These are phyloP conservation scores for Trifolium pratense DNA, from an alignment of 306 rosid species.

Conservation along the genomic window DNA sequence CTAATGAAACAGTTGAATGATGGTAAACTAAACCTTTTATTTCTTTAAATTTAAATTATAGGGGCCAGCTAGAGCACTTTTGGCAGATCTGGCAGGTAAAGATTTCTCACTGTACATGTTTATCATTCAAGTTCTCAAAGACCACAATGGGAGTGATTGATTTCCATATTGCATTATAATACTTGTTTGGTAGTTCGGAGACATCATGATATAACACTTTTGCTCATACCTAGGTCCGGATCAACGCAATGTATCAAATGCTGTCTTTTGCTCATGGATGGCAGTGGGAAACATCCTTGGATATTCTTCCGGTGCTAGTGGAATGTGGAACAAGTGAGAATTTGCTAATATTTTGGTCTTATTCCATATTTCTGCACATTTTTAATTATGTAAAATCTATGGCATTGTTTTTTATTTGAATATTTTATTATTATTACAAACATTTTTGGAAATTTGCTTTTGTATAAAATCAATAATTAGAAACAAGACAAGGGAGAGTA, in stretches of 20 bases:
- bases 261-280: slow-evolving; percentile 99
- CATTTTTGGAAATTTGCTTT: slow-evolving; percentile 9
- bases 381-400: not conserved
- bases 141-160: slow-evolving; percentile 24
- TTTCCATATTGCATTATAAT: slow-evolving; percentile 30
- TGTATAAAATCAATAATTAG: slow-evolving; percentile 10
- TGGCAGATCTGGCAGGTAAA: slow-evolving; percentile 93
- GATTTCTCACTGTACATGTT: slow-evolving; percentile 24
- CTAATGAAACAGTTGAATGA: slow-evolving; percentile 21
- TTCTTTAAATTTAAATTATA: slow-evolving; percentile 46
- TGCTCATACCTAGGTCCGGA: slow-evolving; percentile 70
- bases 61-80: slow-evolving; percentile 99
- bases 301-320: slow-evolving; percentile 96
- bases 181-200: slow-evolving; percentile 6
- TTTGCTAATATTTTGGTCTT: slow-evolving; percentile 21
- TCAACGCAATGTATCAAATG: slow-evolving; percentile 90
- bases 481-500: slow-evolving; percentile 16
- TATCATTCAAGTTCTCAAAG: slow-evolving; percentile 34
- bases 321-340: slow-evolving; percentile 89
- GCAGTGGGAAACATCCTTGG: slow-evolving; percentile 98
- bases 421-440: not conserved
- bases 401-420: not conserved
- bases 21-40: slow-evolving; percentile 27
- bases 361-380: slow-evolving; percentile 31
- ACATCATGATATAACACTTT: slow-evolving; percentile 16